Evolutionary conservation across 1,139 yeast genomes (phyloP).

Genomic region (Geotrichum bryndzae): DNA sequence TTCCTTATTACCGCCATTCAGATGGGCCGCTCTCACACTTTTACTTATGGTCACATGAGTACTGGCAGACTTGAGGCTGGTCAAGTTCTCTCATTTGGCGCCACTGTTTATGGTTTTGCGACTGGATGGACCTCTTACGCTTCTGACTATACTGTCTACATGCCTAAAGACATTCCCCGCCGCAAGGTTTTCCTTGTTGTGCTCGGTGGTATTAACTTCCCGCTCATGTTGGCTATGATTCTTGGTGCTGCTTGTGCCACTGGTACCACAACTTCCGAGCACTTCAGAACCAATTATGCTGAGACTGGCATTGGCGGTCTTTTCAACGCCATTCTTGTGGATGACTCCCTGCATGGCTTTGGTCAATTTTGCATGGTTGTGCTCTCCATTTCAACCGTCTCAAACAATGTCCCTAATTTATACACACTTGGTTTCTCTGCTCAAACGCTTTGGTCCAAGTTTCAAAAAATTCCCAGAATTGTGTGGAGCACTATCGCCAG

Average conservation of each 20-base stretch:
- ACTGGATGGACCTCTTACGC: constrained; percentile 95
- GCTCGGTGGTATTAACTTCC: constrained; percentile 55
- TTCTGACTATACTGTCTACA: constrained; percentile 87
- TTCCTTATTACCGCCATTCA: constrained; percentile 76
- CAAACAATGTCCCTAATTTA: constrained; percentile 89
- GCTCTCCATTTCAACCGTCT: constrained; percentile 74
- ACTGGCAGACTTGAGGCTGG: constrained; percentile 57
- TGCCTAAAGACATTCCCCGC: constrained; percentile 56
- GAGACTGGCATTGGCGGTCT: constrained; percentile 72
- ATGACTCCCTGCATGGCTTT: constrained; percentile 75
- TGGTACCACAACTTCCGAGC: constrained; percentile 42
- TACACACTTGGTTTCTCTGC: constrained; percentile 82
- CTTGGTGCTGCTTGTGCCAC: constrained; percentile 86
- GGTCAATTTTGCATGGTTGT: constrained; percentile 87
- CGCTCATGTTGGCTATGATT: constrained; percentile 66
- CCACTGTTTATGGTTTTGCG: constrained; percentile 81
- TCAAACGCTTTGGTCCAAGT: constrained; percentile 72
- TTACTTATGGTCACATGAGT: constrained; percentile 44
- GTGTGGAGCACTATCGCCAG: constrained; percentile 76
- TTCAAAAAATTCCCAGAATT: constrained; percentile 69
- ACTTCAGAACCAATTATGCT: constrained; percentile 50
- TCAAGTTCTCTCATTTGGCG: constrained; percentile 74
- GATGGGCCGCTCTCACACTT: constrained; percentile 59
- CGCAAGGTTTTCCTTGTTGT: constrained; percentile 58
- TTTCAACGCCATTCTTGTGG: constrained; percentile 68